These are phyloP conservation scores for Xylaria grammica DNA, from an alignment of 495 filamentous ascomycete genomes.

Conservation along the genomic window DNA sequence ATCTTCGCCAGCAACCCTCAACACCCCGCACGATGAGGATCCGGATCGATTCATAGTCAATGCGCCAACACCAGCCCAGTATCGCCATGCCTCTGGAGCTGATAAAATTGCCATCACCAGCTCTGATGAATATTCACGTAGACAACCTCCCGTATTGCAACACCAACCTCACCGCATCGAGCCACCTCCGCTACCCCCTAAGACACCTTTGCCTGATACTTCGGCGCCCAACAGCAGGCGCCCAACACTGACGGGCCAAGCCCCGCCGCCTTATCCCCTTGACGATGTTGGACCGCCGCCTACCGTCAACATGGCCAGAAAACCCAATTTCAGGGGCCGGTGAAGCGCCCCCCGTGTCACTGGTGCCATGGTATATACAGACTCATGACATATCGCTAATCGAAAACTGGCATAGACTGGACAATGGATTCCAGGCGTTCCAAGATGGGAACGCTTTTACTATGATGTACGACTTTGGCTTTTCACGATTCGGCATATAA, in stretches of 20 bases:
- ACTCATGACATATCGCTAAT: neutral
- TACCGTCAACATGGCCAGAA: conserved; percentile 79
- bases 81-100: conserved; percentile 48
- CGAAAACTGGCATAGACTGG: conserved; percentile 17
- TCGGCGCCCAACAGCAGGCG: conserved; percentile 28
- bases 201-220: conserved; percentile 73
- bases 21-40: conserved; percentile 46
- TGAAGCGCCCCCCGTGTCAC: neutral
- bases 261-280: conserved; percentile 74
- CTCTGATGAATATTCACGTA: conserved; percentile 62
- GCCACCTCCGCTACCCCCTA: conserved; percentile 83
- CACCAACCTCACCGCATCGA: conserved; percentile 53
- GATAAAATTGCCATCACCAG: conserved; percentile 68
- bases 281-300: conserved; percentile 85
- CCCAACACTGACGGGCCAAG: conserved; percentile 33
- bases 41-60: conserved; percentile 53
- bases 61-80: conserved; percentile 60
- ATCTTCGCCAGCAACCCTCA: conserved; percentile 23
- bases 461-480: conserved; percentile 1
- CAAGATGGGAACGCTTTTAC: neutral
- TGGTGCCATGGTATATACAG: neutral
- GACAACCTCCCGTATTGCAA: conserved; percentile 50
- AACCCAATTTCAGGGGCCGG: conserved; percentile 74
- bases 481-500: conserved; percentile 4
- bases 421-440: conserved; percentile 10